Evolutionary conservation across 1,139 yeast genomes (phyloP).

Genomic region (Meyerozyma carpophila): DNA sequence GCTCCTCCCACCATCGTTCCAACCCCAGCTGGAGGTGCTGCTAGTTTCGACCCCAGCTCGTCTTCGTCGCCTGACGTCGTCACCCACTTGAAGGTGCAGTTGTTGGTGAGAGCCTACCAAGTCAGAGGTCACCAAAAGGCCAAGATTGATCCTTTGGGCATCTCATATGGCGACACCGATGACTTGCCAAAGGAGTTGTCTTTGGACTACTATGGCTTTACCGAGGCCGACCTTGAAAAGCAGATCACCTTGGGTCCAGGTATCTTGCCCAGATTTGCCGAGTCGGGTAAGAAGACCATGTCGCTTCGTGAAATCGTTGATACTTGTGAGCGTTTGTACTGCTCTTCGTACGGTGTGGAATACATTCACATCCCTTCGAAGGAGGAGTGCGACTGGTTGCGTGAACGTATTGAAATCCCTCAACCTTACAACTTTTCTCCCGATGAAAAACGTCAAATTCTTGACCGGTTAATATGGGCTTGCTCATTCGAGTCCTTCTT

Average conservation of each 20-base stretch:
- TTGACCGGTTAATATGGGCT: slow-evolving; percentile 96
- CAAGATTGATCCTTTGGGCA: slow-evolving; percentile 87
- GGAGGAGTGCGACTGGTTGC: slow-evolving; percentile 95
- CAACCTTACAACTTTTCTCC: slow-evolving; percentile 74
- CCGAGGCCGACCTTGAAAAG: slow-evolving; percentile 77
- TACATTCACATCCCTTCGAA: slow-evolving; percentile 96
- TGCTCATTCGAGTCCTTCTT: slow-evolving; percentile 89
- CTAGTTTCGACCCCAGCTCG: slow-evolving; percentile 51
- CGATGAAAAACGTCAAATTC: slow-evolving; percentile 92
- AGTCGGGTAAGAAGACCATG: slow-evolving; percentile 57
- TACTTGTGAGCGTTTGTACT: slow-evolving; percentile 79
- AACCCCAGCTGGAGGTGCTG: slow-evolving; percentile 68
- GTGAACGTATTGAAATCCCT: slow-evolving; percentile 94
- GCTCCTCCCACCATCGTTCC: slow-evolving; percentile 92
- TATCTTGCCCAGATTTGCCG: slow-evolving; percentile 87
- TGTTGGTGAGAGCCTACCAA: slow-evolving; percentile 96
- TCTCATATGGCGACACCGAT: slow-evolving; percentile 67
- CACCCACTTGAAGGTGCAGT: slow-evolving; percentile 90
- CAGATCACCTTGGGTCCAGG: slow-evolving; percentile 95
- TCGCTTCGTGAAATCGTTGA: slow-evolving; percentile 73
- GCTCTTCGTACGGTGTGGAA: slow-evolving; percentile 87
- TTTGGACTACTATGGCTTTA: slow-evolving; percentile 84
- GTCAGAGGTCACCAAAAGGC: slow-evolving; percentile 98
- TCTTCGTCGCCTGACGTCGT: slow-evolving; percentile 55
- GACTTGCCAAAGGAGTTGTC: slow-evolving; percentile 80